Conservation (phyloP, 2,329 filamentous ascomycete species). For the Pseudogymnoascus sp. region DNA sequence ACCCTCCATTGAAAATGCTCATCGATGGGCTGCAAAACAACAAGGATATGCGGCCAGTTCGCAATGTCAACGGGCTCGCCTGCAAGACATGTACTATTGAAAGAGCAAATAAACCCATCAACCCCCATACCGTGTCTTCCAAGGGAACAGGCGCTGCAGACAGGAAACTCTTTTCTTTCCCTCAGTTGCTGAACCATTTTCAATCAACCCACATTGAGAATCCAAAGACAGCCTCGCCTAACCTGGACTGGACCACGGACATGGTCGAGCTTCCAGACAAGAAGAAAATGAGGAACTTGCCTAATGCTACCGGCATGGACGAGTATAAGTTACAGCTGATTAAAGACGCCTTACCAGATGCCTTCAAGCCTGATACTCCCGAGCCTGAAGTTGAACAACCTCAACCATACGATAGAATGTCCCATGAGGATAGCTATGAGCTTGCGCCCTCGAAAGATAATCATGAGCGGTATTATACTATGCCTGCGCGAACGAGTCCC, state of each 20-base stretch:
- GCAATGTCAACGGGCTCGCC: constrained; percentile 45
- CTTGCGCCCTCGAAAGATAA: constrained; percentile 27
- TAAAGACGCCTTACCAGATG: constrained; percentile 42
- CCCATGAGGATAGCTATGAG: not conserved
- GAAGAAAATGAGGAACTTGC: constrained; percentile 40
- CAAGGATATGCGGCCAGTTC: constrained; percentile 49
- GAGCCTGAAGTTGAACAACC: not conserved
- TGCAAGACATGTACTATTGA: constrained; percentile 48
- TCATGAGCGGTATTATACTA: constrained; percentile 26
- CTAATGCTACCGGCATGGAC: constrained; percentile 48
- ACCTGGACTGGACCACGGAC: constrained; percentile 49
- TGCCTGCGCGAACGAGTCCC: not conserved
- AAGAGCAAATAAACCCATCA: constrained; percentile 34
- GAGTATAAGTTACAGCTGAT: constrained; percentile 46
- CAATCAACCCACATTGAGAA: constrained; percentile 32
- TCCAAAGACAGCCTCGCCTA: constrained; percentile 25
- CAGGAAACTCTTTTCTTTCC: constrained; percentile 45
- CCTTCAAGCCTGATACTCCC: constrained; percentile 24
- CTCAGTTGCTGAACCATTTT: constrained; percentile 54
- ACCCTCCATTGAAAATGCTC: constrained; percentile 51
- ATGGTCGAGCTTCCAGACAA: constrained; percentile 54
- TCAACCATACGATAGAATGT: not conserved
- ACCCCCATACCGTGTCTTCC: constrained; percentile 20
- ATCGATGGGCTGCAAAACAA: constrained; percentile 51
- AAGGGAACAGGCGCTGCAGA: constrained; percentile 23